Evolutionary conservation across 2,329 filamentous ascomycete genomes (phyloP).

Genomic region (Cercospora beticola): DNA sequence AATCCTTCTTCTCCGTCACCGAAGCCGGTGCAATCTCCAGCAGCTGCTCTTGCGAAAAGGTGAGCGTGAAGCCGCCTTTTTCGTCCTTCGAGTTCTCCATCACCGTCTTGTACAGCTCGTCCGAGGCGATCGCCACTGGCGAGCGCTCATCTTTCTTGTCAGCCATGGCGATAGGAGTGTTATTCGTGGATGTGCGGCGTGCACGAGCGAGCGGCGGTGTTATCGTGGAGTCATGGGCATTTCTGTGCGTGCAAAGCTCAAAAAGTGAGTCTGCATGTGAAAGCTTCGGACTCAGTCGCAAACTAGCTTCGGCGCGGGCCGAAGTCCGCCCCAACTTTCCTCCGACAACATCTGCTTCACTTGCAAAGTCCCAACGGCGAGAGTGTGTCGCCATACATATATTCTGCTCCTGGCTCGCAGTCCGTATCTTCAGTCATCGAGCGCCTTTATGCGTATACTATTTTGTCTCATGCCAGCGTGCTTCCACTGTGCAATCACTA

Average conservation of each 20-base stretch:
- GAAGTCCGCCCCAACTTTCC: not conserved
- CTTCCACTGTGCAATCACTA: not conserved
- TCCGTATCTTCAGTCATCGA: not conserved
- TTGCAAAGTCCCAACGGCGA: not conserved
- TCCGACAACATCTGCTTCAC: not conserved
- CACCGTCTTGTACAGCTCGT: slow-evolving; percentile 32
- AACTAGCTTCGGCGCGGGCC: not conserved
- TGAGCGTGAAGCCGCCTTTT: slow-evolving; percentile 29
- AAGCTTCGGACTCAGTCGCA: not conserved
- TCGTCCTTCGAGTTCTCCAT: slow-evolving; percentile 30
- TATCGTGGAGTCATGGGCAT: slow-evolving; percentile 28
- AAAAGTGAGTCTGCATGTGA: slow-evolving; percentile 4
- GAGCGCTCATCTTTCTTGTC: slow-evolving; percentile 11
- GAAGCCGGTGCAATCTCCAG: slow-evolving; percentile 25
- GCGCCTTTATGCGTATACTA: not conserved
- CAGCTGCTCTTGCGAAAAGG: slow-evolving; percentile 37
- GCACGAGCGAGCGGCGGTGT: slow-evolving; percentile 10
- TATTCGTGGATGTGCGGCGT: slow-evolving; percentile 9
- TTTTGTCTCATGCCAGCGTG: not conserved
- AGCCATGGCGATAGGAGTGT: slow-evolving; percentile 18
- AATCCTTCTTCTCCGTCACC: slow-evolving; percentile 24
- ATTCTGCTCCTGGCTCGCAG: not conserved
- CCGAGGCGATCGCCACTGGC: slow-evolving; percentile 26
- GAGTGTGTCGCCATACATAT: not conserved
- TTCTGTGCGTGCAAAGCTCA: not conserved